Evolutionary conservation across 768 basidiomycete genomes (phyloP), one percentile per base, ranked within the genome.

Genomic region (Xanthoconium purpureum): DNA sequence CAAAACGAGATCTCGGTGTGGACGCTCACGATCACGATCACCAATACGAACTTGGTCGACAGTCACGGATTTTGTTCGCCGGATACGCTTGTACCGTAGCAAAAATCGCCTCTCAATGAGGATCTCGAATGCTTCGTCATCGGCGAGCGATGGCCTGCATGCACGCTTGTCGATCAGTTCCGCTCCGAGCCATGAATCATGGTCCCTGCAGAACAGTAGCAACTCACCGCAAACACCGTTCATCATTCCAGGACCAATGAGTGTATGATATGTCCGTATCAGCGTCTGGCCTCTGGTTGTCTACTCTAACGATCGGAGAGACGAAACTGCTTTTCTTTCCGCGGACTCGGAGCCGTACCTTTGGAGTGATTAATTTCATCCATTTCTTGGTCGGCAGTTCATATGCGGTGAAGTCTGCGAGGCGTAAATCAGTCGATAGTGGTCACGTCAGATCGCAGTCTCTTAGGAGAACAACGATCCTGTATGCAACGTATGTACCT

Each of bases 71-170:
- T 13, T 47, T 9, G 62, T 63, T 49, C 55, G 55, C 38, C 33
- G 28, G 49, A 63, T 64, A 9, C 58, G 42, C 32, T 48, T 54
- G 20, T 57, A 64, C 30, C 55, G 3, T 14, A 64, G 42, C 50
- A 61, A 20, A 44, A 55, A 55, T 13, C 50, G 50, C 40, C 44
- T 52, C 52, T 57, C 43, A 30, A 64, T 12, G 0, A 42, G 1
- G 33, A 64, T 30, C 30, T 64, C 50, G 18, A 64, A 53, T 17
- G 1, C 1, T 24, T 60, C 54, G 15, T 51, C n/a, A 18, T 37
- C 30, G 20, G 43, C 8, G 1, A 61, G 47, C 13, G 53, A 52
- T 15, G 52, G 44, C n/a, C 63, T 64, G n/a, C 0, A 46, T 18
- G 9, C 28, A n/a, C 15, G 42, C 37, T 18, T 44, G 18, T 46